Evolutionary conservation across 371 early-diverging fungal species (phyloP).

Genomic region (Mortierella sp.): DNA sequence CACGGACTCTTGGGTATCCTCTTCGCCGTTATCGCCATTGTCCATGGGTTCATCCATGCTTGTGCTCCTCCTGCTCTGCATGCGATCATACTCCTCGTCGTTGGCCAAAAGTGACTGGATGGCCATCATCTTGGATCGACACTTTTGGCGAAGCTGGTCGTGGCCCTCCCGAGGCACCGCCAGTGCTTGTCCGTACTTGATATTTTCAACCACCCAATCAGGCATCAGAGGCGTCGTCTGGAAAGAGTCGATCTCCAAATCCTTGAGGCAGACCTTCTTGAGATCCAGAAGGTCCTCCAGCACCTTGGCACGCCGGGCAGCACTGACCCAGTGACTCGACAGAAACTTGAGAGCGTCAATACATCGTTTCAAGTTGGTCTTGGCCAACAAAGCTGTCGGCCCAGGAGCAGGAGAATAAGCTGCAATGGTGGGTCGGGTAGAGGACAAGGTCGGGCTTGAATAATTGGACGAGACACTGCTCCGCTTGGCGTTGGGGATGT

Average conservation of each 20-base stretch:
- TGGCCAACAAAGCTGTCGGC: slow-evolving; percentile 22
- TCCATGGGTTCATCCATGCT: neutral
- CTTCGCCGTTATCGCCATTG: neutral
- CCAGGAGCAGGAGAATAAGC: neutral
- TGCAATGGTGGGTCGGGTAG: neutral
- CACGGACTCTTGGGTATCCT: neutral
- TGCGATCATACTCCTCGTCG: slow-evolving; percentile 44
- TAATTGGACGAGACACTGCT: neutral
- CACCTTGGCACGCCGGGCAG: slow-evolving; percentile 50
- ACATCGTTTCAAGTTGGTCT: slow-evolving; percentile 49
- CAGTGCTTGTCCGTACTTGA: slow-evolving; percentile 22
- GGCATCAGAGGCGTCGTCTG: slow-evolving; percentile 30
- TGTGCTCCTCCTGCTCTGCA: slow-evolving; percentile 21
- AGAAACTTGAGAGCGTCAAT: slow-evolving; percentile 55
- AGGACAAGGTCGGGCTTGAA: slow-evolving; percentile 26
- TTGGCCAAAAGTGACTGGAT: slow-evolving; percentile 50
- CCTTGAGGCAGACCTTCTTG: slow-evolving; percentile 51
- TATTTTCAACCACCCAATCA: slow-evolving; percentile 26
- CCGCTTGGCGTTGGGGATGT: slow-evolving; percentile 31
- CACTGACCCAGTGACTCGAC: slow-evolving; percentile 49
- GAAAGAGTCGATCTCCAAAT: slow-evolving; percentile 50
- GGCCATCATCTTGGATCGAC: slow-evolving; percentile 56
- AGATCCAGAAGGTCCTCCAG: slow-evolving; percentile 54
- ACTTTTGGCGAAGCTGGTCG: slow-evolving; percentile 46
- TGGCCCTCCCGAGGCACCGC: slow-evolving; percentile 34